Percentiles rank a stretch among this genome's conserved stretches.
These are phyloP conservation scores for Plantago elongata DNA, from an alignment of 257 asterid species.

Conservation along the genomic window DNA sequence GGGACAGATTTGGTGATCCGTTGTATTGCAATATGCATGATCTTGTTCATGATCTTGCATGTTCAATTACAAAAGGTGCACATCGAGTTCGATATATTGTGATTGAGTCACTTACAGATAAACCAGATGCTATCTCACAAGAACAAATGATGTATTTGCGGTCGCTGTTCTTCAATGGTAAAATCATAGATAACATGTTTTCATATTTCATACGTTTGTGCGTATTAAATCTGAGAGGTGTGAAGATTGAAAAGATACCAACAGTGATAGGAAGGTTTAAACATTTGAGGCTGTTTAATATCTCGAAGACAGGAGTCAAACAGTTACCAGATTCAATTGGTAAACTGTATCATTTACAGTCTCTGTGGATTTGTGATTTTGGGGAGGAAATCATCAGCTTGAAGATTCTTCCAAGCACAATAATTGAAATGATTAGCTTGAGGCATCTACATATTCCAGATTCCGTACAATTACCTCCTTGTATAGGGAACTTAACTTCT, in stretches of 20 bases:
- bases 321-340: conserved; percentile 16
- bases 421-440: conserved; percentile 13
- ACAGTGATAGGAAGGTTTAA: conserved; percentile 12
- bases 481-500: conserved; percentile 18
- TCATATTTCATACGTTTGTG: conserved; percentile 19
- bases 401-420: conserved; percentile 8
- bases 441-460: conserved; percentile 20
- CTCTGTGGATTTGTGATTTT: neutral
- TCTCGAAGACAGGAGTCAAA: neutral
- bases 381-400: too few relatives aligned
- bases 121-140: neutral
- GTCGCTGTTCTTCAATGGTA: conserved; percentile 6
- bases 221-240: neutral
- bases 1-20: conserved; percentile 5
- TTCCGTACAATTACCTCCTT: neutral
- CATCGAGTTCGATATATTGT: conserved; percentile 1
- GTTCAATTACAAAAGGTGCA: conserved; percentile 6
- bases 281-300: conserved; percentile 27
- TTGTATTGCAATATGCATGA: conserved; percentile 25
- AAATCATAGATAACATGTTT: neutral
- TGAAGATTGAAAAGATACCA: neutral
- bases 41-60: conserved; percentile 30
- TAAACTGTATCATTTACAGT: conserved; percentile 27
- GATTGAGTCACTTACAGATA: neutral
- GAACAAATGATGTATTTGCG: conserved; percentile 17